Evolutionary conservation across 495 filamentous ascomycete genomes (phyloP), one percentile per base, ranked within the genome.

Genomic region (Endocarpon pusillum): DNA sequence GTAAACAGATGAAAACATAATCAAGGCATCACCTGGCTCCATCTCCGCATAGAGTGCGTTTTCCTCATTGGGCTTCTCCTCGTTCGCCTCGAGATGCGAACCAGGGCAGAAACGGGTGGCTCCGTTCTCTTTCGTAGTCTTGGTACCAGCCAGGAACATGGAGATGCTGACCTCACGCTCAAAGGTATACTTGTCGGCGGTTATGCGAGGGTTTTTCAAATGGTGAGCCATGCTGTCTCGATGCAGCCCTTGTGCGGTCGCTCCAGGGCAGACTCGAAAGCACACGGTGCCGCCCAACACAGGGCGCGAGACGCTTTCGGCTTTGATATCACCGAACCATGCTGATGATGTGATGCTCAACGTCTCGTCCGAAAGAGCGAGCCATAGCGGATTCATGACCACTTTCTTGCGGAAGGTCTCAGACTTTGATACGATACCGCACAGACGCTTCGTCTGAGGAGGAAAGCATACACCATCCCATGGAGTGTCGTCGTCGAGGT

Each of bases 31-130:
- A 3, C 59, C 57, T 1, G 44, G 41, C n/a, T 48, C 42, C 42
- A 58, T 41, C 26, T 57, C 53, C 5, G 48, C 43, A 18, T 44
- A 47, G 10, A 51, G 45, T 27, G 45, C 44, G 28, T 40, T 11
- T 14, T 47, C 38, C 17, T 35, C 39, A 6, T 33, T 26, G 3
- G 49, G 46, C 1, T 41, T 33, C 2, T 41, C 46, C 21, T 39
- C 31, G 22, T 31, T 33, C 19, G 35, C 36, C 16, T 22, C 62
- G 6, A 59, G 46, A 42, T 66, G 62, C 19, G 44, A 51, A 9
- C 54, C 47, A 2, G 56, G 59, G 32, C 64, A 57, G 34, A 64
- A 51, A 8, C 52, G 48, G 9, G 60, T 64, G 21, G 54, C 60
- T 9, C 60, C 62, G 34, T 64, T 66, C 6, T 42, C 42, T 22